Percentiles rank a stretch among this genome's conserved stretches.
Conservation (phyloP, 192 early-diverging fungal genomes). For the Phlyctochytrium planicorne region DNA sequence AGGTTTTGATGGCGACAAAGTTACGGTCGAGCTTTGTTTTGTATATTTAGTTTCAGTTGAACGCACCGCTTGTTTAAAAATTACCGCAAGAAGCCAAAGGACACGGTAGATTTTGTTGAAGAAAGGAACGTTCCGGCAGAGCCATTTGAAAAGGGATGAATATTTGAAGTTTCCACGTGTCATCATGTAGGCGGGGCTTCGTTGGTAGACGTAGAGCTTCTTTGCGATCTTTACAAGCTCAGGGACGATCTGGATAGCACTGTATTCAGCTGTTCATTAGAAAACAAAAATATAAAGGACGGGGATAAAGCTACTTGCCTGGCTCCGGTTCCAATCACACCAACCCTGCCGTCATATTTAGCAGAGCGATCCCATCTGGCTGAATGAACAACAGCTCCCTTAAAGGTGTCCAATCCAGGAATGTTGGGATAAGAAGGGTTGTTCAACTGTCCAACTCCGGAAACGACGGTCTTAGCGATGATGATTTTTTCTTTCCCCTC, state of each 20-base stretch:
- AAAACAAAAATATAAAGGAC: not conserved
- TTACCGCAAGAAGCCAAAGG: not conserved
- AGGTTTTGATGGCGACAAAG: not conserved
- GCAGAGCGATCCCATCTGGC: not conserved
- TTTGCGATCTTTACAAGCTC: conserved; percentile 41
- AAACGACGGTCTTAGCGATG: conserved; percentile 2
- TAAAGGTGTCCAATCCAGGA: not conserved
- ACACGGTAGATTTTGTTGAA: conserved; percentile 26
- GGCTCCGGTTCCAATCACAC: conserved; percentile 2
- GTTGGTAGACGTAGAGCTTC: conserved; percentile 45
- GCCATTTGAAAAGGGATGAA: conserved; percentile 25
- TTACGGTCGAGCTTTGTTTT: not conserved
- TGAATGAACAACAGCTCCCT: not conserved
- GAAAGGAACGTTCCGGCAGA: conserved; percentile 47
- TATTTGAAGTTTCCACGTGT: conserved; percentile 37
- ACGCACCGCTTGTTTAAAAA: too few relatives aligned
- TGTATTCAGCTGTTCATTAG: too few relatives aligned
- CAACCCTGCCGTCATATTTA: not conserved
- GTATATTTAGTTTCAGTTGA: too few relatives aligned
- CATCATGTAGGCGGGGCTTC: conserved; percentile 48
- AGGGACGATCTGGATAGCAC: conserved; percentile 47
- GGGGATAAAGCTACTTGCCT: not conserved
- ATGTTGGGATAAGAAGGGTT: conserved; percentile 1
- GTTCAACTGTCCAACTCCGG: not conserved
- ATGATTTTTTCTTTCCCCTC: not conserved